A percentile compares a stretch with the other conserved stretches of the same genome.
phyloP scores from a whole-genome alignment of 148 eudicot genomes.

The Chenopodium album region DNA sequence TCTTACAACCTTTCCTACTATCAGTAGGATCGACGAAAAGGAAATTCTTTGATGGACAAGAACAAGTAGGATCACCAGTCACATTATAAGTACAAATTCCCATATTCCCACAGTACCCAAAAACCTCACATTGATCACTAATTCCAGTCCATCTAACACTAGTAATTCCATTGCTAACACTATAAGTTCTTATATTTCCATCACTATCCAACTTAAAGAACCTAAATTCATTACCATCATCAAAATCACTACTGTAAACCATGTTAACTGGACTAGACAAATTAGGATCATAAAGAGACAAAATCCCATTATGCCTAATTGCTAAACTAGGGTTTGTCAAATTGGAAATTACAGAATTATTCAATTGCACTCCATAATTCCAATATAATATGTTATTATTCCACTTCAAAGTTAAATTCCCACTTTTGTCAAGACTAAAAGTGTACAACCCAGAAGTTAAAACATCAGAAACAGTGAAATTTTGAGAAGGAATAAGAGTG shows the following conservation, averaged over 20 bases:
- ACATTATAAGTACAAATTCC: constrained; percentile 75
- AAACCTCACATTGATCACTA: constrained; percentile 66
- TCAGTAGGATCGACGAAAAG: constrained; percentile 45
- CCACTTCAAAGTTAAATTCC: constrained; percentile 60
- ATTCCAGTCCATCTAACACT: constrained; percentile 61
- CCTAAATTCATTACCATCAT: constrained; percentile 44
- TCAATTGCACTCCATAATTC: constrained; percentile 39
- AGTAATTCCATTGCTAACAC: constrained; percentile 36
- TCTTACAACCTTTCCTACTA: constrained; percentile 62
- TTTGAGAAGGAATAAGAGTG: constrained; percentile 58
- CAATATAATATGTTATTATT: constrained; percentile 48
- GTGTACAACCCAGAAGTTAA: constrained; percentile 55
- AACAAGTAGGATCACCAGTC: constrained; percentile 49
- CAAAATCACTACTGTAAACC: constrained; percentile 70
- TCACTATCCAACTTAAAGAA: constrained; percentile 58
- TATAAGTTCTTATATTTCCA: constrained; percentile 77
- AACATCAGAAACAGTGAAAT: constrained; percentile 30
- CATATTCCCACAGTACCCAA: constrained; percentile 71
- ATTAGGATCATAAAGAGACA: constrained; percentile 42
- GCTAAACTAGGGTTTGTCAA: constrained; percentile 47
- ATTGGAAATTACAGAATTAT: constrained; percentile 35
- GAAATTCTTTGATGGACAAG: constrained; percentile 72
- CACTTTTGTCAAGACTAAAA: constrained; percentile 37
- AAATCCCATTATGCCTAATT: constrained; percentile 46
- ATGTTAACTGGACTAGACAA: constrained; percentile 33